Evolutionary conservation across 805 yeast genomes (phyloP).

Genomic region (Saturnispora besseyi): DNA sequence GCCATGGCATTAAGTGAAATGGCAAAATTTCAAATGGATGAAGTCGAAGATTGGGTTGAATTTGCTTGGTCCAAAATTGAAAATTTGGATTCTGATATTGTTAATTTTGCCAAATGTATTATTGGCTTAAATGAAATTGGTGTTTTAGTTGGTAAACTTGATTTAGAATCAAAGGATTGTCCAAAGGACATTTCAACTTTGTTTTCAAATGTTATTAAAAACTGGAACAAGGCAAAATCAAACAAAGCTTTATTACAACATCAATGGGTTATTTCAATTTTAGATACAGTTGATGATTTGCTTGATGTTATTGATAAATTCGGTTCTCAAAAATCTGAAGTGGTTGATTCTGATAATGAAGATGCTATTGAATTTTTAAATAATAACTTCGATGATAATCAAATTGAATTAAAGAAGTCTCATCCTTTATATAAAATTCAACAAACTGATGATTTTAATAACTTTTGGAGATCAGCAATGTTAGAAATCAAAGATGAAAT

Average conservation of each 20-base stretch:
- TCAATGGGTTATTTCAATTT: slow-evolving; percentile 36
- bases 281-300: slow-evolving; percentile 56
- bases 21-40: slow-evolving; percentile 39
- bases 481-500: slow-evolving; percentile 15
- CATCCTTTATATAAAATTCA: slow-evolving; percentile 49
- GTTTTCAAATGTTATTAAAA: slow-evolving; percentile 38
- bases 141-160: slow-evolving; percentile 35
- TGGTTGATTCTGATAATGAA: slow-evolving; percentile 50
- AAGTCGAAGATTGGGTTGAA: slow-evolving; percentile 37
- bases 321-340: slow-evolving; percentile 51
- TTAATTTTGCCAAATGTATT: slow-evolving; percentile 49
- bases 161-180: not conserved
- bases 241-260: slow-evolving; percentile 17
- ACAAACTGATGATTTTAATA: slow-evolving; percentile 33
- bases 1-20: slow-evolving; percentile 62
- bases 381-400: slow-evolving; percentile 18
- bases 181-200: slow-evolving; percentile 30
- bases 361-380: slow-evolving; percentile 25
- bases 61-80: slow-evolving; percentile 66
- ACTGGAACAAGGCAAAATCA: slow-evolving; percentile 32
- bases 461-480: slow-evolving; percentile 48
- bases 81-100: slow-evolving; percentile 41
- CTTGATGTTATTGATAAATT: slow-evolving; percentile 60
- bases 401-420: slow-evolving; percentile 30
- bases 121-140: slow-evolving; percentile 52